Conservation (phyloP, 352 stramenopile genomes). For the Phytophthora multivora region DNA sequence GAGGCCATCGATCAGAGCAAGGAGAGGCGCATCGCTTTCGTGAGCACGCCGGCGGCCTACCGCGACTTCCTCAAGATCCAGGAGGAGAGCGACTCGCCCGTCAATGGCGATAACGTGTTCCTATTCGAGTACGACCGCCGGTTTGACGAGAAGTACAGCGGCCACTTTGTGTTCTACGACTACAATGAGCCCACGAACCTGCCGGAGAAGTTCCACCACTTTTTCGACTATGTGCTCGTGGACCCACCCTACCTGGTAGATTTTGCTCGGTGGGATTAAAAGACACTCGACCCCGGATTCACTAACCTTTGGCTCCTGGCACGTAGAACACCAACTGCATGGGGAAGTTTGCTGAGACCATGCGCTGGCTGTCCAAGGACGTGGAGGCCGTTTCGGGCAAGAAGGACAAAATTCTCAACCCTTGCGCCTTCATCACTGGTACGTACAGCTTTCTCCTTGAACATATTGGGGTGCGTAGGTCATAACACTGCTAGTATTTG, state of each 20-base stretch:
- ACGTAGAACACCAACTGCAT: constrained; percentile 59
- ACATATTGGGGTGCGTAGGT: neutral
- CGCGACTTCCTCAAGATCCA: constrained; percentile 49
- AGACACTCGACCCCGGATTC: neutral
- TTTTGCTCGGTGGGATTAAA: neutral
- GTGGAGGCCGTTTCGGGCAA: constrained; percentile 31
- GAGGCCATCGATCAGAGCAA: constrained; percentile 62
- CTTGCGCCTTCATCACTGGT: constrained; percentile 65
- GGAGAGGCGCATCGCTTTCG: constrained; percentile 50
- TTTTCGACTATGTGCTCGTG: constrained; percentile 64
- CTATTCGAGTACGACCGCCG: constrained; percentile 64
- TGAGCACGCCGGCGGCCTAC: constrained; percentile 59
- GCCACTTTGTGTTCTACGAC: constrained; percentile 65
- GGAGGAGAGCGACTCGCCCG: constrained; percentile 31
- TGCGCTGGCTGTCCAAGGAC: constrained; percentile 56
- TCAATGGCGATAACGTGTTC: constrained; percentile 47
- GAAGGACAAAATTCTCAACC: constrained; percentile 48
- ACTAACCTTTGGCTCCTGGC: neutral
- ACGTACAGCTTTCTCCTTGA: constrained; percentile 2
- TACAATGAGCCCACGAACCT: constrained; percentile 59
- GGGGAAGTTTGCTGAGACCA: constrained; percentile 61
- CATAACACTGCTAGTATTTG: constrained; percentile 7
- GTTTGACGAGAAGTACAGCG: constrained; percentile 57
- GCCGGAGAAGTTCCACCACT: constrained; percentile 55
- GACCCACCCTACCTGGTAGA: constrained; percentile 60